Evolutionary conservation across 1,284 basidiomycete genomes (phyloP), one percentile per base, ranked within the genome.

Genomic region (Meira miltonrushii): DNA sequence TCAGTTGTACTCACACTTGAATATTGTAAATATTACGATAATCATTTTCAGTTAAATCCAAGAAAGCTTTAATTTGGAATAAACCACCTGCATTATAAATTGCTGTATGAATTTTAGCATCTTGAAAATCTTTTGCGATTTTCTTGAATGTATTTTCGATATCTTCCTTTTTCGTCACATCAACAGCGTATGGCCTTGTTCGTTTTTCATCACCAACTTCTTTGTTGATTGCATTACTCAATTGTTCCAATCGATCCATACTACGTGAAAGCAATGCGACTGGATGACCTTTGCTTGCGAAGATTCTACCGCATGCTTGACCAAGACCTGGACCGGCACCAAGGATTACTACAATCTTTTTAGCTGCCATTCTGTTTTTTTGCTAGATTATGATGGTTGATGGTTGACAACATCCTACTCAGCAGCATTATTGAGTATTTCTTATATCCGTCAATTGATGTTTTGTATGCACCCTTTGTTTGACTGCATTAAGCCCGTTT

Each of bases 251-350:
- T 6, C 28, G n/a, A n/a, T 39, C 15, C 3, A 28, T 6, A 13
- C 41, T 21, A n/a, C 55, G 55, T 2, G 55, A 50, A 28, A 46
- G 40, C 17, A 56, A 38, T 3, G 55, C 55, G 6, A 56, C 55
- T 37, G 55, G 55, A 46, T 56, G 55, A 8, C 55, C 55, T 17
- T 11, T 25, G 3, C 23, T 33, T 8, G 55, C 55, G 52, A 56
- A 56, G 6, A 17, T 19, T 23, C 43, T 23, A 2, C 41, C 55
- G 19, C 33, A 23, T 17, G 55, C 48, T 13, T n/a, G 19, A 28
- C 55, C 55, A 21, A 46, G n/a, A 21, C 55, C 55, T 19, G 55
- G 55, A 2, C 55, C 55, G 2, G 44, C 43, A 37, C 53, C 53
- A 23, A 54, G 38, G 38, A 54, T 54, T 2, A 54, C 50, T 12